These are phyloP conservation scores for Rhizopogon vinicolor DNA, from an alignment of 768 basidiomycete species.

Conservation along the genomic window DNA sequence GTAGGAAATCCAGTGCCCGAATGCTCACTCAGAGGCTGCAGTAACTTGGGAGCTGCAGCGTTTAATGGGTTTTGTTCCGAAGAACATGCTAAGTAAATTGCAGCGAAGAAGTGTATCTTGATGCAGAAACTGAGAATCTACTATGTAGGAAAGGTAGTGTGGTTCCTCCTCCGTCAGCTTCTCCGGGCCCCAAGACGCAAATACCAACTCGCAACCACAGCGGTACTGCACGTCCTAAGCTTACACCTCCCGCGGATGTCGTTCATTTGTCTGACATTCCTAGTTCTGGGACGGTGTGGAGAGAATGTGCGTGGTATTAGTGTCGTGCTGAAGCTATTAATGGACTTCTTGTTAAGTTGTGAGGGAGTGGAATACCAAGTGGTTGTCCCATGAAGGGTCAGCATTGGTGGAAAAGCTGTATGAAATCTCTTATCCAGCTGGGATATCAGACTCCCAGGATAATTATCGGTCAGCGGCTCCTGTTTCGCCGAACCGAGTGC, in stretches of 20 bases:
- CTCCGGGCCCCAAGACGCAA: not conserved
- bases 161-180: not conserved
- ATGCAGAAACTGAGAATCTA: not conserved
- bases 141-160: not conserved
- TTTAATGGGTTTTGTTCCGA: conserved; percentile 56
- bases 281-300: conserved; percentile 42
- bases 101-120: not conserved
- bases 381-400: not conserved
- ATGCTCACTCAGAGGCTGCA: conserved; percentile 50
- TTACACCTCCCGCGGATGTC: conserved; percentile 20
- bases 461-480: conserved; percentile 38
- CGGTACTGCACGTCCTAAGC: not conserved
- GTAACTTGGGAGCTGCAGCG: conserved; percentile 42
- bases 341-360: conserved; percentile 1
- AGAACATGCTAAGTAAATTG: conserved; percentile 49
- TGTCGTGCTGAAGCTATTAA: conserved; percentile 13
- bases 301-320: conserved; percentile 39
- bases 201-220: not conserved
- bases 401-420: conserved; percentile 52
- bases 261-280: conserved; percentile 46
- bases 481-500: conserved; percentile 4
- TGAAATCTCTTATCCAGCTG: conserved; percentile 36
- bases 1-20: conserved; percentile 33
- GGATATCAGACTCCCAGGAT: conserved; percentile 35
- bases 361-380: not conserved